Percentiles rank a stretch among this genome's conserved stretches.
Evolutionary conservation across 208 protist species (phyloP).

Genomic region (Acanthamoeba castellanii): DNA sequence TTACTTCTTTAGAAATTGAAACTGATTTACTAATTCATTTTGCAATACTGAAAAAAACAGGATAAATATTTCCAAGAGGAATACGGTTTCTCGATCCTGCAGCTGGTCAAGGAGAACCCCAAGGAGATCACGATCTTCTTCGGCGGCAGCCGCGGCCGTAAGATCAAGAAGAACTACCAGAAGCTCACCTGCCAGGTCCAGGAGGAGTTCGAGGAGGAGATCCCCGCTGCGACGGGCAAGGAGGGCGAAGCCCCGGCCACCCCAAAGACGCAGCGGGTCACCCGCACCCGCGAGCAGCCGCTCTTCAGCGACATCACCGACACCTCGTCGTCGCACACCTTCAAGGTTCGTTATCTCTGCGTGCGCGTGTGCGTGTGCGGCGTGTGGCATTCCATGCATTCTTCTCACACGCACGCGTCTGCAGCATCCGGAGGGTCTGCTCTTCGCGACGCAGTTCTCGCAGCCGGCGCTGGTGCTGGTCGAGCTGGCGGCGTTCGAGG

Average conservation of each 20-base stretch:
- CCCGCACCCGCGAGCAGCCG: slow-evolving; percentile 71
- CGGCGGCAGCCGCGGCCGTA: slow-evolving; percentile 86
- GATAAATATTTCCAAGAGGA: slow-evolving; percentile 87
- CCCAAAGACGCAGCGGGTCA: slow-evolving; percentile 37
- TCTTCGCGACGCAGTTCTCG: slow-evolving; percentile 91
- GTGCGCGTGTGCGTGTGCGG: neutral
- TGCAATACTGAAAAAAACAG: neutral
- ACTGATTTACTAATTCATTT: neutral
- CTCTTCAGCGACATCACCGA: slow-evolving; percentile 89
- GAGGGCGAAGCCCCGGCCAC: neutral
- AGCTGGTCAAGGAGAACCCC: slow-evolving; percentile 90
- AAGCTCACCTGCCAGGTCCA: slow-evolving; percentile 81
- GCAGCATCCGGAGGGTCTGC: slow-evolving; percentile 87
- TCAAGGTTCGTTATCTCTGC: slow-evolving; percentile 67
- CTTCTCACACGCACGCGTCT: neutral
- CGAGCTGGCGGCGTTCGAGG: slow-evolving; percentile 89
- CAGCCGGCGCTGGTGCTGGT: slow-evolving; percentile 89
- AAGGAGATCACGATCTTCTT: slow-evolving; percentile 90
- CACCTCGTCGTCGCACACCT: slow-evolving; percentile 84
- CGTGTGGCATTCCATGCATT: neutral
- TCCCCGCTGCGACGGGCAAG: neutral
- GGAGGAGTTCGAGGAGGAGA: slow-evolving; percentile 55
- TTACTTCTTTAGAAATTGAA: neutral
- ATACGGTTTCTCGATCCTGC: slow-evolving; percentile 90
- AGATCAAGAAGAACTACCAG: slow-evolving; percentile 89